Conservation (phyloP, 768 basidiomycete species). For the Chlorophyllum brunneum region DNA sequence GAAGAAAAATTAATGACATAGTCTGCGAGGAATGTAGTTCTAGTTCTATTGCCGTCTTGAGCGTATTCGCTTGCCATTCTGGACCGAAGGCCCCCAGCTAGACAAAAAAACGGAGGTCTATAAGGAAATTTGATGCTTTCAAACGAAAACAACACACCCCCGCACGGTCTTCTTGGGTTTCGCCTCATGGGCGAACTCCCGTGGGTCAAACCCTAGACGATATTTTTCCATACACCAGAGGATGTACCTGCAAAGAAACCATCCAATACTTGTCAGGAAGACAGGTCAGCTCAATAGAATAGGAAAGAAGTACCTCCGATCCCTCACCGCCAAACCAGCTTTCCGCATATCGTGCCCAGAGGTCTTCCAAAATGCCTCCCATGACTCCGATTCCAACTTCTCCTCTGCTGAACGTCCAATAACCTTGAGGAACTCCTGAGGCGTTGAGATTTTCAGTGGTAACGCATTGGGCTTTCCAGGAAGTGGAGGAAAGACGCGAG, state of each 20-base stretch:
- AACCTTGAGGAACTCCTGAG: slow-evolving; percentile 64
- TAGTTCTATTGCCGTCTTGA: slow-evolving; percentile 44
- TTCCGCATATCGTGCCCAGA: slow-evolving; percentile 56
- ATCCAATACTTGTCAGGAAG: neutral
- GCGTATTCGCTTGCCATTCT: slow-evolving; percentile 71
- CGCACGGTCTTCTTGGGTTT: slow-evolving; percentile 74
- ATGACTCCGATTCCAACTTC: slow-evolving; percentile 60
- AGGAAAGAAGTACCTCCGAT: slow-evolving; percentile 55
- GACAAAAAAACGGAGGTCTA: slow-evolving; percentile 2
- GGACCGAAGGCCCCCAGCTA: slow-evolving; percentile 74
- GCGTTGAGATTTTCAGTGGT: slow-evolving; percentile 49
- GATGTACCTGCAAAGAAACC: slow-evolving; percentile 55
- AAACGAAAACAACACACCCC: slow-evolving; percentile 49
- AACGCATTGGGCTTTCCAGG: neutral
- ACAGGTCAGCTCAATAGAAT: neutral
- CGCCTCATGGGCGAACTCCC: slow-evolving; percentile 60
- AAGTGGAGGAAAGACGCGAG: slow-evolving; percentile 13
- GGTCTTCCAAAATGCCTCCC: slow-evolving; percentile 70
- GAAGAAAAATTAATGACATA: slow-evolving; percentile 1
- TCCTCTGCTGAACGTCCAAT: slow-evolving; percentile 69
- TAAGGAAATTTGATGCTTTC: neutral
- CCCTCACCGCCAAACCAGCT: slow-evolving; percentile 61
- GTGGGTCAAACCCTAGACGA: slow-evolving; percentile 49
- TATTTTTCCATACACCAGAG: slow-evolving; percentile 86
- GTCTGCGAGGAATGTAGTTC: slow-evolving; percentile 9